Conservation (phyloP, 805 yeast genomes). For the Candida peoriensis region DNA sequence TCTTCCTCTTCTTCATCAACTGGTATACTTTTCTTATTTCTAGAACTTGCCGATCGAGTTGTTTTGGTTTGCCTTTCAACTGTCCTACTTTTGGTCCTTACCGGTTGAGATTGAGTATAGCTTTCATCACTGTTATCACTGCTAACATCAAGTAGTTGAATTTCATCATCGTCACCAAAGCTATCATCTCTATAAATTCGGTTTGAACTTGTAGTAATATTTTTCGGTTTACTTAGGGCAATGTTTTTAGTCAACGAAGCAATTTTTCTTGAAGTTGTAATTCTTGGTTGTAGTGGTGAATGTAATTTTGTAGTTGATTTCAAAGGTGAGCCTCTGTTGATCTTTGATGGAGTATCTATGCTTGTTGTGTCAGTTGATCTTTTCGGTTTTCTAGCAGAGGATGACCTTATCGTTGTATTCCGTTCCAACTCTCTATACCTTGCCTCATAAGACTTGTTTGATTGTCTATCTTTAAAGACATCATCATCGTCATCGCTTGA, state of each 20-base stretch:
- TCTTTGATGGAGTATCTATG: too few species aligned
- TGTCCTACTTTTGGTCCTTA: too few species aligned
- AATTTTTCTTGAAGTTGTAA: slow-evolving; percentile 4
- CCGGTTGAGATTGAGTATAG: too few species aligned
- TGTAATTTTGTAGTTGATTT: slow-evolving; percentile 3
- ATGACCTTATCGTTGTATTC: slow-evolving; percentile 17
- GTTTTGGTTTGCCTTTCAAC: neutral
- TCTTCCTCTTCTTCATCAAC: neutral
- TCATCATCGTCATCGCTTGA: slow-evolving; percentile 13
- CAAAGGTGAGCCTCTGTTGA: slow-evolving; percentile 4
- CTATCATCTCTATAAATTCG: neutral
- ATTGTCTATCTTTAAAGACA: too few species aligned
- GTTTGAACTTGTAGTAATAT: neutral
- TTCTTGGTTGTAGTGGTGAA: slow-evolving; percentile 8
- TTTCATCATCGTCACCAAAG: neutral
- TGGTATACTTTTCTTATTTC: neutral
- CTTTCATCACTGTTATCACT: too few species aligned
- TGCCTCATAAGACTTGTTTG: slow-evolving; percentile 9
- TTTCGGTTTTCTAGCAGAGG: slow-evolving; percentile 1
- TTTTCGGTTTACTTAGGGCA: slow-evolving; percentile 4
- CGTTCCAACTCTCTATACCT: slow-evolving; percentile 16
- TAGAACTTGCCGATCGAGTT: too few species aligned
- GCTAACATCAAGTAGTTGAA: too few species aligned
- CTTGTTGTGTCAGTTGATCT: neutral
- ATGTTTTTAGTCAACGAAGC: slow-evolving; percentile 8